Evolutionary conservation across 441 rosid genomes (phyloP).

Genomic region (Raphanus hybrid): DNA sequence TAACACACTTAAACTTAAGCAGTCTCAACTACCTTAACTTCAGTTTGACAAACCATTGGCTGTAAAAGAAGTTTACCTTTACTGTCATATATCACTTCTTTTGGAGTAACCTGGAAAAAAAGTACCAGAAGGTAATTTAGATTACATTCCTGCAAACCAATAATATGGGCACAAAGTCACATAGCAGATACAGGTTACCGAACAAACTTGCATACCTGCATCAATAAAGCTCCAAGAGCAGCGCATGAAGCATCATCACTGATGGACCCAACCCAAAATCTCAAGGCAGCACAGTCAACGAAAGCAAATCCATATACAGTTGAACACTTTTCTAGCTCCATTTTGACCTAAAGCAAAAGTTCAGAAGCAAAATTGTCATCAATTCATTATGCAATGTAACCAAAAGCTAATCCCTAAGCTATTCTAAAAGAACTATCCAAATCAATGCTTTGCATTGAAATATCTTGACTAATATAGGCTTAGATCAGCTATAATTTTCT

Average conservation of each 20-base stretch:
- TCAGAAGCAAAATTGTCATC: conserved; percentile 10
- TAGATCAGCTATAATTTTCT: background rate
- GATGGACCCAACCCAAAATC: conserved; percentile 89
- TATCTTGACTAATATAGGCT: background rate
- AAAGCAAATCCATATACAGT: conserved; percentile 90
- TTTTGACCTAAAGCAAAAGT: conserved; percentile 49
- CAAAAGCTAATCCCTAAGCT: conserved; percentile 9
- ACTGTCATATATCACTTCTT: conserved; percentile 84
- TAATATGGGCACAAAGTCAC: conserved; percentile 4
- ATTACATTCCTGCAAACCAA: conserved; percentile 26
- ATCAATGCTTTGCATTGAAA: background rate
- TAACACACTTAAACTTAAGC: conserved; percentile 17
- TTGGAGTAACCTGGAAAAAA: conserved; percentile 88
- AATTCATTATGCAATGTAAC: conserved; percentile 12
- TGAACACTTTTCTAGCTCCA: conserved; percentile 57
- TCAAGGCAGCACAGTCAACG: conserved; percentile 93
- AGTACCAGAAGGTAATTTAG: conserved; percentile 29
- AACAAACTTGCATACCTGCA: conserved; percentile 73
- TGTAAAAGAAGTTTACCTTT: conserved; percentile 59
- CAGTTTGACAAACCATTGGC: conserved; percentile 10
- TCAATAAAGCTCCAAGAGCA: conserved; percentile 86
- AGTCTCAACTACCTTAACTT: conserved; percentile 10
- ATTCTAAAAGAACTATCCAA: too few relatives aligned
- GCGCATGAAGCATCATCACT: conserved; percentile 84
- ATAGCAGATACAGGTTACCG: too few relatives aligned